phyloP scores from a whole-genome alignment of 257 asterid genomes.

The Nicotiana undulata region DNA sequence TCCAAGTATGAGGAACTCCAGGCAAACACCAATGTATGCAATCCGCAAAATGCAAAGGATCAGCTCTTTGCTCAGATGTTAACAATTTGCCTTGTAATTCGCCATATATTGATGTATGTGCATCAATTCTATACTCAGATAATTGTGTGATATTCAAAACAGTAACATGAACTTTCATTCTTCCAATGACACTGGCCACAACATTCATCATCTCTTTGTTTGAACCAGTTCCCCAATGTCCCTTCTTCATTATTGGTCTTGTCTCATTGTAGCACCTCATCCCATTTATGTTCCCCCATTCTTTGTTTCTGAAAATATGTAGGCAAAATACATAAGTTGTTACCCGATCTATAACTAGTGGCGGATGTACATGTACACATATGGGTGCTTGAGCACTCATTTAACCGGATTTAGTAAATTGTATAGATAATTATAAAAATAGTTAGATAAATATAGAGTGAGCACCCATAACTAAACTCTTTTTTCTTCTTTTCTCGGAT shows the following conservation, averaged over 20 bases:
- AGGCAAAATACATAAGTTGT: too few species aligned
- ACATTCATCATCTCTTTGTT: constrained; percentile 51
- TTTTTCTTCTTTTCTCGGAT: too few species aligned
- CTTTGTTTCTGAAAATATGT: constrained; percentile 41
- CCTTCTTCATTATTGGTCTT: constrained; percentile 37
- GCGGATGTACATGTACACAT: too few species aligned
- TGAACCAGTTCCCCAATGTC: constrained; percentile 76
- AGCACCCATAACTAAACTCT: too few species aligned
- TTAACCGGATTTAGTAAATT: too few species aligned
- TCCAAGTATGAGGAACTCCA: constrained; percentile 89
- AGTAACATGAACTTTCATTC: constrained; percentile 65
- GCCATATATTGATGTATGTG: constrained; percentile 64
- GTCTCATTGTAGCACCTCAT: constrained; percentile 79
- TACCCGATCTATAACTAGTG: too few species aligned
- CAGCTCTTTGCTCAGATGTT: constrained; percentile 55
- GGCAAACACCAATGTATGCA: constrained; percentile 93
- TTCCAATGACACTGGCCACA: constrained; percentile 34
- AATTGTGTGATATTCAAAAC: constrained; percentile 66
- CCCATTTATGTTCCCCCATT: constrained; percentile 64
- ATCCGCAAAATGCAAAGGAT: constrained; percentile 67
- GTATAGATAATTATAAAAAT: too few species aligned
- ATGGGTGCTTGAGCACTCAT: too few species aligned
- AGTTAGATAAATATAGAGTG: too few species aligned
- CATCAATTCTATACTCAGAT: constrained; percentile 72
- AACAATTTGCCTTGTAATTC: constrained; percentile 61